A percentile compares a stretch with the other conserved stretches of the same genome.
Conservation (phyloP, 371 early-diverging fungal species). For the Umbelopsis sp. region DNA sequence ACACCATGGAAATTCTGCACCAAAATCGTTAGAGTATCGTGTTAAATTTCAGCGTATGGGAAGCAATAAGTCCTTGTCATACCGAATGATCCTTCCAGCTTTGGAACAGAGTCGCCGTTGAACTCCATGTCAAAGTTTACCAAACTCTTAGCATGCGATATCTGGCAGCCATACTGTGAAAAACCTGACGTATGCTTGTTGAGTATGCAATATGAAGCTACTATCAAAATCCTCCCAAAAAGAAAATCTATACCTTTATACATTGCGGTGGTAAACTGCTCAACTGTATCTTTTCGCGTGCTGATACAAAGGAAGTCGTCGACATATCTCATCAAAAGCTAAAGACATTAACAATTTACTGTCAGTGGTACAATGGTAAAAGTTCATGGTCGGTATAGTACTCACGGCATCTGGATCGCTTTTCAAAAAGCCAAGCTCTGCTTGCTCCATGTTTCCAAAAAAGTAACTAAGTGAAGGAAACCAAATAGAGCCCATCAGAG, state of each 20-base stretch:
- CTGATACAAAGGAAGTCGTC: constrained; percentile 88
- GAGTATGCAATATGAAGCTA: neutral
- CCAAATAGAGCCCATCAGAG: neutral
- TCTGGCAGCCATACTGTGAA: constrained; percentile 61
- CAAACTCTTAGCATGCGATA: constrained; percentile 65
- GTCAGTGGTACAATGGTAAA: too few relatives aligned
- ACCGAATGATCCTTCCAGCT: constrained; percentile 8
- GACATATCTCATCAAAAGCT: constrained; percentile 72
- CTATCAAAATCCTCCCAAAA: too few relatives aligned
- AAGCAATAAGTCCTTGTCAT: neutral
- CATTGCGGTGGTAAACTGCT: constrained; percentile 57
- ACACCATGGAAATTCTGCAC: constrained; percentile 85
- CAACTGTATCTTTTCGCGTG: constrained; percentile 41
- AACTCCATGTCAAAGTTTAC: constrained; percentile 63
- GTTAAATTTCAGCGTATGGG: constrained; percentile 8
- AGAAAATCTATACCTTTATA: constrained; percentile 33
- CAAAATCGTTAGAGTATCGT: neutral
- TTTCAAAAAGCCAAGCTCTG: constrained; percentile 24
- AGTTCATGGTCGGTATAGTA: too few relatives aligned
- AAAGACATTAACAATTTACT: neutral
- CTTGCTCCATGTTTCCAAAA: constrained; percentile 72
- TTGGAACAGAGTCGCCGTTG: constrained; percentile 29
- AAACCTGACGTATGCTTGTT: constrained; percentile 33
- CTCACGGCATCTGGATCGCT: constrained; percentile 32
- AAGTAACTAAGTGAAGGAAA: constrained; percentile 56